A percentile compares a stretch with the other conserved stretches of the same genome.
phyloP scores from a whole-genome alignment of 345 rosid genomes.

The Erodium maritimum region DNA sequence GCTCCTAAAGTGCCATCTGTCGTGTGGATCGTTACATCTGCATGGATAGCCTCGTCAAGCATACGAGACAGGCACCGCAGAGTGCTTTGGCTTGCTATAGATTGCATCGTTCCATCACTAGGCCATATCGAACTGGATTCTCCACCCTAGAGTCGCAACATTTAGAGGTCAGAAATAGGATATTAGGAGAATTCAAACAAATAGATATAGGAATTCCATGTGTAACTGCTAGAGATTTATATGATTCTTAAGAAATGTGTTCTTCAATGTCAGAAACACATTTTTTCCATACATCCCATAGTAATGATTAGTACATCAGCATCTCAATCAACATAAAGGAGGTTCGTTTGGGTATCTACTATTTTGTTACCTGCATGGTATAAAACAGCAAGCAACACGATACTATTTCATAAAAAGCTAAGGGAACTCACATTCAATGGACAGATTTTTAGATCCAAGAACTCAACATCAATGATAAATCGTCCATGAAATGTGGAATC shows the following conservation, averaged over 20 bases:
- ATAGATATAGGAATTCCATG: background rate
- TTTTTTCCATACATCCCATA: background rate
- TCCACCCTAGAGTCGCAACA: constrained; percentile 39
- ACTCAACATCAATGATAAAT: constrained; percentile 78
- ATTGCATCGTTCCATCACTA: constrained; percentile 47
- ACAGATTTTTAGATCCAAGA: constrained; percentile 71
- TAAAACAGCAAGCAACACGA: background rate
- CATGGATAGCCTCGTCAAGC: constrained; percentile 66
- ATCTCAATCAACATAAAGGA: too few relatives aligned
- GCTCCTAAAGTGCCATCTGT: constrained; percentile 66
- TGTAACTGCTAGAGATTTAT: too few relatives aligned
- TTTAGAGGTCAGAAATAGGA: background rate
- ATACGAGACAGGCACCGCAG: constrained; percentile 72
- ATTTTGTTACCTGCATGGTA: too few relatives aligned
- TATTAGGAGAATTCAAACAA: background rate
- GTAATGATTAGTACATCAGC: too few relatives aligned
- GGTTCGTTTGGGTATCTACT: too few relatives aligned
- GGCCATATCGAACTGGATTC: constrained; percentile 67
- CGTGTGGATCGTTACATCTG: constrained; percentile 69
- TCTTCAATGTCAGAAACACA: background rate
- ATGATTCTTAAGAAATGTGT: background rate
- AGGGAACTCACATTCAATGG: constrained; percentile 49
- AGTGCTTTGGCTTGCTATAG: constrained; percentile 44
- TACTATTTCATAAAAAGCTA: background rate
- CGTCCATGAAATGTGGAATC: constrained; percentile 60